Base-by-base conservation (phyloP, 1,284 basidiomycete genomes). In the Pascua sp. region DNA sequence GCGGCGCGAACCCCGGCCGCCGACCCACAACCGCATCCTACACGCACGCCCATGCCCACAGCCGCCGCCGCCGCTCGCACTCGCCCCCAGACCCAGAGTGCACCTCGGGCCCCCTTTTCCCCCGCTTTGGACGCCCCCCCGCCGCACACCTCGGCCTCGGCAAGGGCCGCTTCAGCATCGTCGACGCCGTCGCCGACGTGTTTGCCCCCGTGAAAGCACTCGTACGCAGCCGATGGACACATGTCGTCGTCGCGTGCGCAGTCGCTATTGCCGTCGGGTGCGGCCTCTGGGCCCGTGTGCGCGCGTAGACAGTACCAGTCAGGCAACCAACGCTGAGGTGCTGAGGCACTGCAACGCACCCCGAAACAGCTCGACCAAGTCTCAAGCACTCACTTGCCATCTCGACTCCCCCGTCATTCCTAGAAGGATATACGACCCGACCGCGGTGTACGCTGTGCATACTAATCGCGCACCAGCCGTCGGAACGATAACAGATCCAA, bases 251-350 rank as follows among this genome's bases (percentile, higher is more conserved):
- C n/a, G 62, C 61, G 41, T 63, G 61, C 40, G 61, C 62, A 0
- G 59, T 63, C 10, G 62, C 62, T 8, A 18, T 63, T 5, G 62
- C 62, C 5, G 59, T 63, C 13, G 62, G 62, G 17, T 63, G 62
- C 42, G 62, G 62, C 4, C 43, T 48, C 46, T 63, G 56, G 62
- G 57, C 55, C 7, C 56, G 38, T 4, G 49, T 43, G 12, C 46
- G 42, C 13, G 32, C 47, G 50, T 15, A 36, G 18, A 11, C 18
- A 18, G 17, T 32, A 32, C 24, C 4, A 32, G 24, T 32, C 24
- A 7, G 24, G 24, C 24, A 32, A 7, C 24, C 24, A 32, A 32
- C 24, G 7, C 24, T 32, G 24, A 32, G 3, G 24, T 32, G 24
- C 24, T 32, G 24, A 32, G 3, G 24, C 7, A 7, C 24, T 7